Conservation (phyloP, 495 filamentous ascomycete species). For the Chaetomium tenue region DNA sequence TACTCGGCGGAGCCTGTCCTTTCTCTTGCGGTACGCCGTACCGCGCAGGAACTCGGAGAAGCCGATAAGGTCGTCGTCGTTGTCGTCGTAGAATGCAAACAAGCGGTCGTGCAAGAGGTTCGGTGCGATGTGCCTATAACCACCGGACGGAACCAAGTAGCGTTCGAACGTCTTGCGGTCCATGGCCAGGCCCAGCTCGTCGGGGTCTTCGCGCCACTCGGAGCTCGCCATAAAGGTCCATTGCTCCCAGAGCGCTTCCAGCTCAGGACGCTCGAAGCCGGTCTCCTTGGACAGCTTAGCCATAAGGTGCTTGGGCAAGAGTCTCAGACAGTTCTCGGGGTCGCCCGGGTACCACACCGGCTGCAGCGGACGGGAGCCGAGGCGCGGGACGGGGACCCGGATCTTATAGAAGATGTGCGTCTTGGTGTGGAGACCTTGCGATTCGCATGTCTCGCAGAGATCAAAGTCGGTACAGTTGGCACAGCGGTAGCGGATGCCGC, state of each 20-base stretch:
- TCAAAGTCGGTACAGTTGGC: conserved; percentile 92
- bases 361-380: conserved; percentile 59
- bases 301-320: conserved; percentile 61
- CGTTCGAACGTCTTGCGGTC: conserved; percentile 87
- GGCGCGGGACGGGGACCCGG: conserved; percentile 48
- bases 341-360: conserved; percentile 90
- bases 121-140: conserved; percentile 70
- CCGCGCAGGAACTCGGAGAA: conserved; percentile 89
- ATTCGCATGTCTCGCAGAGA: conserved; percentile 85
- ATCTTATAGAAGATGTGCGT: conserved; percentile 96
- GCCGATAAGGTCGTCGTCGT: conserved; percentile 84
- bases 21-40: conserved; percentile 76
- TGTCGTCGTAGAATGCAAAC: conserved; percentile 94
- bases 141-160: conserved; percentile 78
- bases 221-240: conserved; percentile 88
- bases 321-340: conserved; percentile 60
- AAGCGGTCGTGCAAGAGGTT: conserved; percentile 93
- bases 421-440: conserved; percentile 78
- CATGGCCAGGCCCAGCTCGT: conserved; percentile 75
- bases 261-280: conserved; percentile 73
- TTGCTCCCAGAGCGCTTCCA: conserved; percentile 94
- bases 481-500: conserved; percentile 87
- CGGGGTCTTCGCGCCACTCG: conserved; percentile 80
- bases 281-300: conserved; percentile 67
- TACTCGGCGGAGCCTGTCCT: conserved; percentile 68